Evolutionary conservation across 1,284 basidiomycete species (phyloP).

Genomic region (Puccinia novopanici): DNA sequence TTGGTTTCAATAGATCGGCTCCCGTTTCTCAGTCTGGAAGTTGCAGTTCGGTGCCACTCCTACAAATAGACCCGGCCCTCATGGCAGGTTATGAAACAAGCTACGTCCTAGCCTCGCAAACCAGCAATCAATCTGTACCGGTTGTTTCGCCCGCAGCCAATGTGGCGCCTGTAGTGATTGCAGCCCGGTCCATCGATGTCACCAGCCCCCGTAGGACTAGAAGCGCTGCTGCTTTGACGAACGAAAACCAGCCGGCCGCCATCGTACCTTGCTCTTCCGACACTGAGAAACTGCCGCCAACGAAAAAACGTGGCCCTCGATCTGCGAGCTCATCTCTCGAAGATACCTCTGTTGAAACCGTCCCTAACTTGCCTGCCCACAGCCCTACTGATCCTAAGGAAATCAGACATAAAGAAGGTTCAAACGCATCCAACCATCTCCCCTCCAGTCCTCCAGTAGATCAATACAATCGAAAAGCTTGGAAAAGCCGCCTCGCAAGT

Average conservation of each 20-base stretch:
- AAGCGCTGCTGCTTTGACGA: too few species aligned
- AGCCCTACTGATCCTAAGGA: slow-evolving; percentile 17
- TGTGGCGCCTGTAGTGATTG: background rate
- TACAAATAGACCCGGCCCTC: too few species aligned
- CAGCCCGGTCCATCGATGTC: background rate
- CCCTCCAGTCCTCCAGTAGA: slow-evolving; percentile 9
- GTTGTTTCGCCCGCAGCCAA: slow-evolving; percentile 27
- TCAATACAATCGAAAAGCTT: slow-evolving; percentile 48
- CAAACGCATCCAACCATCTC: background rate
- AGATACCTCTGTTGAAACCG: background rate
- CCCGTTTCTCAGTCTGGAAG: too few species aligned
- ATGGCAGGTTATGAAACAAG: slow-evolving; percentile 17
- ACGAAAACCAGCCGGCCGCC: background rate
- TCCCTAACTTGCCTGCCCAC: background rate
- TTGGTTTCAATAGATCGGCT: too few species aligned
- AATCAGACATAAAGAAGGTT: background rate
- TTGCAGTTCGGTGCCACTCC: too few species aligned
- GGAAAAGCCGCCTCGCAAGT: too few species aligned
- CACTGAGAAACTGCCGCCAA: slow-evolving; percentile 5
- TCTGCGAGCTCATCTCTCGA: background rate
- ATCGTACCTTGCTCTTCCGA: background rate
- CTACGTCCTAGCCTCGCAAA: background rate
- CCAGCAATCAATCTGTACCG: slow-evolving; percentile 1
- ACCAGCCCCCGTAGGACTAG: slow-evolving; percentile 13
- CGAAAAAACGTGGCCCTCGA: background rate